Evolutionary conservation across 768 basidiomycete species (phyloP), one percentile per base, ranked within the genome.

Genomic region (Crepidotus variabilis): DNA sequence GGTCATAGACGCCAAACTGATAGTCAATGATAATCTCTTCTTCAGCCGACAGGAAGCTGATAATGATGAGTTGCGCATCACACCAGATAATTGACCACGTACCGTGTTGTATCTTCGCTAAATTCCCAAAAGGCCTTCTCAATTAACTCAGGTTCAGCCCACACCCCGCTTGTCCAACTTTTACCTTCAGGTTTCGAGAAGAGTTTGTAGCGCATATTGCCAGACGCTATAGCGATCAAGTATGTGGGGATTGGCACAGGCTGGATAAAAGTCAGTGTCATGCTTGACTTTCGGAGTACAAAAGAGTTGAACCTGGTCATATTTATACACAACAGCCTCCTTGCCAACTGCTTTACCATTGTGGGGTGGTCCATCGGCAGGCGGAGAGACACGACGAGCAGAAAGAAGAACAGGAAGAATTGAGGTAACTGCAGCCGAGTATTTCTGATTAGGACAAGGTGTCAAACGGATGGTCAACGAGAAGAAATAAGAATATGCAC

Each of bases 181-280:
- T 82, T 87, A 16, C 85, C 89, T 34, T 81, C 70, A 9, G 79
- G 71, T 32, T 74, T 70, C 2, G 79, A 72, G 67, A 94, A 92
- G 0, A 83, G 64, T 10, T 76, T 82, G 70, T 94, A 95, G 20
- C 75, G 78, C 2, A 97, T 72, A 65, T 96, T 88, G 0, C 94
- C 95, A 0, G 83, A 79, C 0, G 95, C 95, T 52, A 98, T 87
- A 2, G 96, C 96, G 50, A 98, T 79, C n/a, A 98, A 76, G 67
- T 98, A 98, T 1, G 88, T 85, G 1, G 96, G 92, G 56, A 98
- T 94, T 3, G 90, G 84, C 18, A 92, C 81, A 6, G 82, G 84
- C 91, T 98, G 49, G 1, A 35, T 20, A 46, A 20, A 35, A 36
- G 50, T 50, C 43, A 33, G 22, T 45, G 36, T 24, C 18, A 16